phyloP scores from a whole-genome alignment of 1,284 basidiomycete species.

The Ganoderma leucocontextum region DNA sequence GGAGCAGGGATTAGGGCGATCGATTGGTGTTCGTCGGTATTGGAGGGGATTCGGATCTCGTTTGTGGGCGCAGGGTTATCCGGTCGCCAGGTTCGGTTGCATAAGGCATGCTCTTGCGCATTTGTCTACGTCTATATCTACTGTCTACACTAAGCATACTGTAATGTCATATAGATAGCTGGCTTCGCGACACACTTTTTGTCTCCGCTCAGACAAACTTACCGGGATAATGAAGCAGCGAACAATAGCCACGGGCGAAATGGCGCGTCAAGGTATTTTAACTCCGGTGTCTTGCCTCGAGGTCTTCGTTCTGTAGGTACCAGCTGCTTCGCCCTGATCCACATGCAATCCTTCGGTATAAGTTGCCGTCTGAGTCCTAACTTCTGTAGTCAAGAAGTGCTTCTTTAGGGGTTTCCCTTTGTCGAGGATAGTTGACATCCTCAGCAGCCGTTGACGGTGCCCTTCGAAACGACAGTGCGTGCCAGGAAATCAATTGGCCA shows the following conservation, averaged over 20 bases:
- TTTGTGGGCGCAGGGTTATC: slow-evolving; percentile 4
- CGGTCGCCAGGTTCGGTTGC: not conserved
- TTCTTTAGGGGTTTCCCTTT: not conserved
- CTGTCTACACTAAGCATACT: slow-evolving; percentile 21
- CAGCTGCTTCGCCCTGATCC: not conserved
- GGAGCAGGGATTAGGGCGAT: slow-evolving; percentile 31
- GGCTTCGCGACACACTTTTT: not conserved
- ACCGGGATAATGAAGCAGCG: not conserved
- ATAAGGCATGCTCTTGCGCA: slow-evolving; percentile 1
- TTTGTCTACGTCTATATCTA: not conserved
- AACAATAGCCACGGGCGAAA: not conserved
- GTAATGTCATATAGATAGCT: slow-evolving; percentile 21
- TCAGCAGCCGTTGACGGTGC: not conserved
- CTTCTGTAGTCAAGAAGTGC: not conserved
- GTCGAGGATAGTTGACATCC: not conserved
- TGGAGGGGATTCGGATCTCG: not conserved
- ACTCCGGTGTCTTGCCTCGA: not conserved
- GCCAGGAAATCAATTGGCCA: not conserved
- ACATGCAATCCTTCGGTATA: not conserved
- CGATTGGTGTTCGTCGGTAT: not conserved
- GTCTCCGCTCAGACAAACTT: not conserved
- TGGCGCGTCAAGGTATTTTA: not conserved
- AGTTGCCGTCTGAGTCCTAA: not conserved
- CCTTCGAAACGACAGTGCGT: not conserved
- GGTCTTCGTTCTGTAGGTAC: not conserved